Evolutionary conservation across 106 monocot genomes (phyloP), one percentile per base, ranked within the genome.

Genomic region (Platanthera zijinensis): DNA sequence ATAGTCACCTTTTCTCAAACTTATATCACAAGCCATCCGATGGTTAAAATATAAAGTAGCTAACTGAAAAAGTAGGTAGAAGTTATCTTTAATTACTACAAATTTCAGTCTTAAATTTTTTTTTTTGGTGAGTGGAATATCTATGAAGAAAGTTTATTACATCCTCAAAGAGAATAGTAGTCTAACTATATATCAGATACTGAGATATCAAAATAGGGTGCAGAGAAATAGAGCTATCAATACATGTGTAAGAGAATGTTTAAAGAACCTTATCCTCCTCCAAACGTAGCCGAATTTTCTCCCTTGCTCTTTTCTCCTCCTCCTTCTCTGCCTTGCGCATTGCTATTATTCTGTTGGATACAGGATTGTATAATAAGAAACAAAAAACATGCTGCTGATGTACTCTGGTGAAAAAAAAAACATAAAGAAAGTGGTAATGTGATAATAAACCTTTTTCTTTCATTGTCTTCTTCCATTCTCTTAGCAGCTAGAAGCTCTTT

Each of bases 221-320:
- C 3, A 39, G 39, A 39, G 39, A 39, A 39, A 39, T 39, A 39
- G 39, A 39, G 39, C 39, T 39, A 39, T 39, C 39, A 39, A 39
- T 39, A 39, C 39, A 39, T 39, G 2, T 39, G 0, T 39, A 39
- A 66, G 32, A 17, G 3, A 48, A 21, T 72, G 17, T 21, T 48
- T 66, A 17, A 51, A 22, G 30, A 57, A 94, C 97, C 94, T 99
- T 99, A 85, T 99, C 97, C 83, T 99, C 94, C 71, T 91, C 94
- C 57, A 99, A 53, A 72, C 78, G 74, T 81, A 94, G 93, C 19
- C 91, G 97, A 30, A 99, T 92, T 79, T 84, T 99, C 73, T 97
- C 97, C 75, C 97, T 99, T 56, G 97, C 97, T 84, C 88, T 83
- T 85, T 99, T 94, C 79, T 94, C 94, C 81, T 99, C 97, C 51